Percentiles rank a stretch among this genome's conserved stretches.
Evolutionary conservation across 2,329 filamentous ascomycete genomes (phyloP).

Genomic region (Ambrosiella cleistominuta): DNA sequence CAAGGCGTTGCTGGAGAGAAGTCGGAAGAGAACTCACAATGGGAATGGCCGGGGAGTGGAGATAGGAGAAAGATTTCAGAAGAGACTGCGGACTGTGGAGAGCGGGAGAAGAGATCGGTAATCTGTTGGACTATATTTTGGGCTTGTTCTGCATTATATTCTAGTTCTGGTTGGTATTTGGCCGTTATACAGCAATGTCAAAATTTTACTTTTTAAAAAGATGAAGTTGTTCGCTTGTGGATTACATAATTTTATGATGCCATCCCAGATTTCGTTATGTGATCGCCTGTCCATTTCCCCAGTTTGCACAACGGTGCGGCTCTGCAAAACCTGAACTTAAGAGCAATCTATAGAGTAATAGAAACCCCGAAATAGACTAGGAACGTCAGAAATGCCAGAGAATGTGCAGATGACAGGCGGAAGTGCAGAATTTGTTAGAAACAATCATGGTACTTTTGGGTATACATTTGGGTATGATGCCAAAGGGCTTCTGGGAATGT

Average conservation of each 20-base stretch:
- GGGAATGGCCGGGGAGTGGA: conserved; percentile 37
- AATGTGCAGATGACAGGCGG: not conserved
- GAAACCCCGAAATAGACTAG: conserved; percentile 1
- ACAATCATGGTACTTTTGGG: not conserved
- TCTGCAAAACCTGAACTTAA: not conserved
- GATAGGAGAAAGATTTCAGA: conserved; percentile 60
- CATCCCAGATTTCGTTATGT: not conserved
- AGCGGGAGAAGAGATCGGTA: conserved; percentile 24
- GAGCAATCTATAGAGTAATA: conserved; percentile 9
- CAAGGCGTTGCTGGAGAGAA: conserved; percentile 57
- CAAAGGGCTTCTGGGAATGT: too few relatives aligned
- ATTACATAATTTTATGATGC: not conserved
- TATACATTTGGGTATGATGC: not conserved
- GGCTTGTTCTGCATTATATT: not conserved
- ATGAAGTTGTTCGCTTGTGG: not conserved
- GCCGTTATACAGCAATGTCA: not conserved
- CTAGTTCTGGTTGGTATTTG: not conserved
- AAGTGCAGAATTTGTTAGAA: not conserved
- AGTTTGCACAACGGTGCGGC: not conserved
- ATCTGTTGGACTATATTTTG: conserved; percentile 10
- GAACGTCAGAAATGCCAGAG: not conserved
- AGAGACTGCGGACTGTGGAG: conserved; percentile 43
- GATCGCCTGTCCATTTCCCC: not conserved
- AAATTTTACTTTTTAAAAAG: not conserved
- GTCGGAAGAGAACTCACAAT: conserved; percentile 61